Evolutionary conservation across 2,329 filamentous ascomycete species (phyloP).

Genomic region (Boeremia lycopersici): DNA sequence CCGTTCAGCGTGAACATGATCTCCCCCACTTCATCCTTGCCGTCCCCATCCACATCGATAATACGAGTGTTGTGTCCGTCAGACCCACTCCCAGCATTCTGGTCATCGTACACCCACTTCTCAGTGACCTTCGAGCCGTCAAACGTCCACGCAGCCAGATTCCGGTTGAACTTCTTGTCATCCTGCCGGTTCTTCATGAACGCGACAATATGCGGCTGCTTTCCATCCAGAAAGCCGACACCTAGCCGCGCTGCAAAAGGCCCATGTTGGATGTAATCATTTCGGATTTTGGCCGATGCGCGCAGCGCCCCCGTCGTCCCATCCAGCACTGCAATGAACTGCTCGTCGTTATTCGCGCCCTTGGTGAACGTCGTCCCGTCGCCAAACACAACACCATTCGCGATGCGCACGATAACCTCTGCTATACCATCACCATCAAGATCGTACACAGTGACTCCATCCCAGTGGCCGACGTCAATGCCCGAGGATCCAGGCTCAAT

Average conservation of each 20-base stretch:
- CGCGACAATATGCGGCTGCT: constrained; percentile 11
- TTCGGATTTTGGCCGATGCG: constrained; percentile 5
- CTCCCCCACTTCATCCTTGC: constrained; percentile 18
- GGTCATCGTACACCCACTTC: constrained; percentile 11
- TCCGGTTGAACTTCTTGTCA: constrained; percentile 14
- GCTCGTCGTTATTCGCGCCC: constrained; percentile 5
- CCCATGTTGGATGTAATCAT: constrained; percentile 14
- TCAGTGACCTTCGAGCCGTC: not conserved
- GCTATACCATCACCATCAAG: constrained; percentile 15
- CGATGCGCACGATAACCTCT: constrained; percentile 12
- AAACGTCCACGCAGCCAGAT: constrained; percentile 16
- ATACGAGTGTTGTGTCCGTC: constrained; percentile 19
- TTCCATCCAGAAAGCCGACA: not conserved
- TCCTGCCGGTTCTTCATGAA: constrained; percentile 19
- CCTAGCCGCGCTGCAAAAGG: constrained; percentile 15
- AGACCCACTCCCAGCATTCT: constrained; percentile 4
- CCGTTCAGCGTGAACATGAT: constrained; percentile 18
- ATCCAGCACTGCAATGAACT: constrained; percentile 14
- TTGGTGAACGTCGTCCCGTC: constrained; percentile 8
- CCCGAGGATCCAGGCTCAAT: constrained; percentile 15
- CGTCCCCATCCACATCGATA: constrained; percentile 16
- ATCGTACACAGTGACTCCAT: constrained; percentile 17
- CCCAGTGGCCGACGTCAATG: constrained; percentile 15
- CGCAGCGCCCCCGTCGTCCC: constrained; percentile 8
- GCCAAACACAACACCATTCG: constrained; percentile 16